Conservation (phyloP, 1,284 basidiomycete species). For the Trichosporon inkin region DNA sequence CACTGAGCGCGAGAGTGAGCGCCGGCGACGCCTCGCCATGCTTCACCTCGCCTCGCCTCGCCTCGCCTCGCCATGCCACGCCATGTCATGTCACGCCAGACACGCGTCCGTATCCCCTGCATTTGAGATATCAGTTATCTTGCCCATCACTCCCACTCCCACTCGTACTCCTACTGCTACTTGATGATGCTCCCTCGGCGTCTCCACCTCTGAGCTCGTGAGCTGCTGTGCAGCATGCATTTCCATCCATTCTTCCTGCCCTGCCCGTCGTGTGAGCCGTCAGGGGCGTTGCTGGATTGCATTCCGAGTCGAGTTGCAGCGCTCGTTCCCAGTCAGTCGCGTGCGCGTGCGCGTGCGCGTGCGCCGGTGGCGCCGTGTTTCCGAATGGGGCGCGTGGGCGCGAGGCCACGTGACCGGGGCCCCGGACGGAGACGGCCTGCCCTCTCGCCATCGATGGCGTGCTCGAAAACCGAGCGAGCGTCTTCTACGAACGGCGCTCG, state of each 20-base stretch:
- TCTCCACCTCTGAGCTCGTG: not conserved
- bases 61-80: no score
- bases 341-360: not conserved
- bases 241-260: not conserved
- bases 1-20: not conserved
- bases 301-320: no score
- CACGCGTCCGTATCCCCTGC: constrained; percentile 9
- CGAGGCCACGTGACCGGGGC: not conserved
- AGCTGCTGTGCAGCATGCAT: constrained; percentile 8
- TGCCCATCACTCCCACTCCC: no score
- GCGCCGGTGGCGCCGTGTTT: not conserved
- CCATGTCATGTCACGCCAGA: no score
- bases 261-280: no score
- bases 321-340: not conserved
- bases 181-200: not conserved
- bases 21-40: no score
- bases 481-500: no score
- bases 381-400: not conserved
- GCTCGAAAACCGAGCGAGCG: not conserved
- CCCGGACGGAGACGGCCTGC: not conserved
- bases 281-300: no score
- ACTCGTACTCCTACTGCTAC: no score
- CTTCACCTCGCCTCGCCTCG: no score
- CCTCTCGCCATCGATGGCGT: constrained; percentile 4
- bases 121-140: not conserved